phyloP scores from a whole-genome alignment of 306 rosid genomes.

The Senna tora region DNA sequence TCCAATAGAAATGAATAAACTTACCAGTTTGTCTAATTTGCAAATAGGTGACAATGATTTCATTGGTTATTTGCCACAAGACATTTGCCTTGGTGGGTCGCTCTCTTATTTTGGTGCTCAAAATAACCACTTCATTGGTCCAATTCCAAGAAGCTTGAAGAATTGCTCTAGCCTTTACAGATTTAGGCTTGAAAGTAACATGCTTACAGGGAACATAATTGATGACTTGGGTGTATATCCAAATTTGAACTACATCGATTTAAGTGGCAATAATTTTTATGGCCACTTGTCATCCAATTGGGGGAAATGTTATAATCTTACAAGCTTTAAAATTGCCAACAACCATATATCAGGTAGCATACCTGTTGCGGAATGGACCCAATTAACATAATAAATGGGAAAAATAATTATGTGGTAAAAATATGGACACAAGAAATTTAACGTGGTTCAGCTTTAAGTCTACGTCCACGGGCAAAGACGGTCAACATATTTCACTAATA shows the following conservation, averaged over 20 bases:
- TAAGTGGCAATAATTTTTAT: constrained; percentile 34
- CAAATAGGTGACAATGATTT: constrained; percentile 10
- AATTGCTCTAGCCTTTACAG: constrained; percentile 23
- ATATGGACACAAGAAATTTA: no score
- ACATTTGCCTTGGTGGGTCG: constrained; percentile 23
- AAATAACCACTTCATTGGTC: neutral
- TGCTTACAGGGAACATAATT: constrained; percentile 36
- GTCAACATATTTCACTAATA: no score
- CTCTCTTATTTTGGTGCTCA: neutral
- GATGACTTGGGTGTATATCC: constrained; percentile 36
- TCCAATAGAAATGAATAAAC: constrained; percentile 18
- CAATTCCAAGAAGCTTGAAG: constrained; percentile 29
- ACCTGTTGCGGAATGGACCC: no score
- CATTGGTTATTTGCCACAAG: constrained; percentile 23
- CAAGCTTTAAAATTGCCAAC: constrained; percentile 1
- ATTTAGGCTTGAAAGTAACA: constrained; percentile 37
- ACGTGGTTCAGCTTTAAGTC: no score
- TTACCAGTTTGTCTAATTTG: neutral
- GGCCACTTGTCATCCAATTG: constrained; percentile 27
- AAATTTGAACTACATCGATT: constrained; percentile 12
- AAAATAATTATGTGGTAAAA: no score
- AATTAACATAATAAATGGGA: no score
- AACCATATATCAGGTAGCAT: constrained; percentile 1
- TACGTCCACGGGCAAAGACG: no score
- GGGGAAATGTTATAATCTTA: constrained; percentile 15